These are phyloP conservation scores for Trypanosoma mega DNA, from an alignment of 208 protist species.

Conservation along the genomic window DNA sequence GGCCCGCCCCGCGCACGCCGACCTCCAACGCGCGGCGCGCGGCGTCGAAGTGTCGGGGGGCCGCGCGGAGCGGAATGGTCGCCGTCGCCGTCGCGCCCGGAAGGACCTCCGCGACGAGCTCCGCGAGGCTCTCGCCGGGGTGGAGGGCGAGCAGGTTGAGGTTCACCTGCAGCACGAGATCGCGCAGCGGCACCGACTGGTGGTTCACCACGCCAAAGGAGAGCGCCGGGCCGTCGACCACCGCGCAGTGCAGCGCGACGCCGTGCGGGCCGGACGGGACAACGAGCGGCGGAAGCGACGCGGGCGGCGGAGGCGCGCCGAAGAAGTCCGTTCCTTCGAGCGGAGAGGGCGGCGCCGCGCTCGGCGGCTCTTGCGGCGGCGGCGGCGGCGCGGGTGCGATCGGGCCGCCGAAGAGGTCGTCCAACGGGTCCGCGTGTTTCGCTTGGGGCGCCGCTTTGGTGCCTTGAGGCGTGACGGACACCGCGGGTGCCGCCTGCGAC, in stretches of 20 bases:
- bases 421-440: conserved; percentile 39
- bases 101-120: conserved; percentile 13
- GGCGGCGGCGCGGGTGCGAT: too few species aligned
- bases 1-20: conserved; percentile 18
- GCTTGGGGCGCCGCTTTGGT: too few species aligned
- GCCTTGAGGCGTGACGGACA: not conserved
- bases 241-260: conserved; percentile 16
- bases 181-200: conserved; percentile 4
- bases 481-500: conserved; percentile 4
- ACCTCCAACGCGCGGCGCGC: conserved; percentile 16
- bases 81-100: conserved; percentile 8
- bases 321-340: not conserved
- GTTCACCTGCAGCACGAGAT: conserved; percentile 33
- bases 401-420: conserved; percentile 37
- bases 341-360: not conserved
- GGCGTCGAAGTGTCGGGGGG: conserved; percentile 22
- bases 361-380: not conserved
- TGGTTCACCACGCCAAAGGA: conserved; percentile 29
- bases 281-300: conserved; percentile 21
- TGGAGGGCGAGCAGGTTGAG: conserved; percentile 20
- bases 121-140: conserved; percentile 6
- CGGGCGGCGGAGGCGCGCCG: not conserved
- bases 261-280: conserved; percentile 3
- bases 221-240: conserved; percentile 23
- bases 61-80: conserved; percentile 16